phyloP scores from a whole-genome alignment of 78 protist genomes.

The Dictyostelium firmibasis region DNA sequence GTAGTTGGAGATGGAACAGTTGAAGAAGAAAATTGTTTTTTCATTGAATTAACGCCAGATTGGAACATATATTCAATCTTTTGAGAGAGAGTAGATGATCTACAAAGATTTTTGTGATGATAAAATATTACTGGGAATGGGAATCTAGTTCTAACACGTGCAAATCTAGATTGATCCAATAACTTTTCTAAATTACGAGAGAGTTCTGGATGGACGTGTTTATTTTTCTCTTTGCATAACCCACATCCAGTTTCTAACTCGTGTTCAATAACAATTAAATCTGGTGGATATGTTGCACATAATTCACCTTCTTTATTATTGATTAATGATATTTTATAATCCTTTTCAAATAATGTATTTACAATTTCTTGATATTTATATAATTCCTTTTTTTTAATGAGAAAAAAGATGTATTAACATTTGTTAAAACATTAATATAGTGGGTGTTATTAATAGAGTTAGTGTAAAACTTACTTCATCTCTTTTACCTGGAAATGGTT shows the following conservation, averaged over 20 bases:
- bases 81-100: conserved; percentile 71
- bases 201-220: neutral
- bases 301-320: conserved; percentile 69
- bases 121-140: conserved; percentile 70
- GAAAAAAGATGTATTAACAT: neutral
- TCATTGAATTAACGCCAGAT: conserved; percentile 77
- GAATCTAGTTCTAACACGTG: conserved; percentile 66
- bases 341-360: conserved; percentile 34
- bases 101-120: conserved; percentile 69
- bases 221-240: conserved; percentile 1
- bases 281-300: conserved; percentile 79
- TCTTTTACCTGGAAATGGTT: conserved; percentile 37
- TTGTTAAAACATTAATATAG: neutral
- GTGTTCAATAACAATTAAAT: conserved; percentile 39
- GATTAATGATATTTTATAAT: conserved; percentile 36
- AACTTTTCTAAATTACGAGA: conserved; percentile 31
- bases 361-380: conserved; percentile 43
- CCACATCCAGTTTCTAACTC: conserved; percentile 1
- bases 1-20: neutral
- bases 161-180: conserved; percentile 53
- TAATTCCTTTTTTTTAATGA: conserved; percentile 10
- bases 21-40: conserved; percentile 31
- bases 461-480: conserved; percentile 12
- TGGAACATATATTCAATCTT: conserved; percentile 74
- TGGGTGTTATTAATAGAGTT: neutral